Evolutionary conservation across 2,329 filamentous ascomycete genomes (phyloP).

Genomic region (Colletotrichum brevisporum): DNA sequence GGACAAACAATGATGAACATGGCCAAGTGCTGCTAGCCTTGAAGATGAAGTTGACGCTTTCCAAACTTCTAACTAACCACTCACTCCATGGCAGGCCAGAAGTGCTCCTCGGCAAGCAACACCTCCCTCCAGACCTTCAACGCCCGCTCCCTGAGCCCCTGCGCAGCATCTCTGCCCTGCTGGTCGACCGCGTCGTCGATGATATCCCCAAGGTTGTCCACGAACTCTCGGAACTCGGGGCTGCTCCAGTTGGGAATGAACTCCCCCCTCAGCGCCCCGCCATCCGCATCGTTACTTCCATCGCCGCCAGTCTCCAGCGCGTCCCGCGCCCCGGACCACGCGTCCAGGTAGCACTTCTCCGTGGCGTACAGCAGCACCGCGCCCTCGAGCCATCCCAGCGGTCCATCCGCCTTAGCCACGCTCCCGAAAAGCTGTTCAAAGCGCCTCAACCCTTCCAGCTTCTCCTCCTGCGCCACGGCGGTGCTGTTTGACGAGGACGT

Average conservation of each 20-base stretch:
- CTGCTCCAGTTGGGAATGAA: conserved; percentile 81
- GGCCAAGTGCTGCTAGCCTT: too few species aligned
- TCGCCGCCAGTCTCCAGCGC: conserved; percentile 47
- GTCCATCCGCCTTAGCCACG: conserved; percentile 60
- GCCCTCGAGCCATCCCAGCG: conserved; percentile 72
- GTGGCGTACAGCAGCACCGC: conserved; percentile 84
- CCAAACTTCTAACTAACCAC: not conserved
- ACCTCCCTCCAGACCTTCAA: conserved; percentile 64
- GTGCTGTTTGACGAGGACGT: conserved; percentile 33
- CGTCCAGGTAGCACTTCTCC: conserved; percentile 74
- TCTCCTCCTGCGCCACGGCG: conserved; percentile 47
- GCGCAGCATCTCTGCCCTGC: conserved; percentile 49
- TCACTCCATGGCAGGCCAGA: conserved; percentile 63
- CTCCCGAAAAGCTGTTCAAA: conserved; percentile 67
- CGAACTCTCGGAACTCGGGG: conserved; percentile 71
- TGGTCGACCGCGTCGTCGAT: conserved; percentile 66
- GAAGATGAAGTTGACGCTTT: too few species aligned
- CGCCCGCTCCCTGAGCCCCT: conserved; percentile 54
- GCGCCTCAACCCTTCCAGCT: conserved; percentile 56
- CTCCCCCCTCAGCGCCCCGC: conserved; percentile 73
- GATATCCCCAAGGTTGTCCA: conserved; percentile 66
- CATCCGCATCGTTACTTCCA: conserved; percentile 66
- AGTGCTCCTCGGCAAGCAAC: conserved; percentile 69
- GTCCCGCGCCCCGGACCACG: conserved; percentile 68
- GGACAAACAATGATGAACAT: not conserved